These are phyloP conservation scores for Pseudogymnoascus sp. DNA, from an alignment of 2,329 filamentous ascomycete species.

Conservation along the genomic window DNA sequence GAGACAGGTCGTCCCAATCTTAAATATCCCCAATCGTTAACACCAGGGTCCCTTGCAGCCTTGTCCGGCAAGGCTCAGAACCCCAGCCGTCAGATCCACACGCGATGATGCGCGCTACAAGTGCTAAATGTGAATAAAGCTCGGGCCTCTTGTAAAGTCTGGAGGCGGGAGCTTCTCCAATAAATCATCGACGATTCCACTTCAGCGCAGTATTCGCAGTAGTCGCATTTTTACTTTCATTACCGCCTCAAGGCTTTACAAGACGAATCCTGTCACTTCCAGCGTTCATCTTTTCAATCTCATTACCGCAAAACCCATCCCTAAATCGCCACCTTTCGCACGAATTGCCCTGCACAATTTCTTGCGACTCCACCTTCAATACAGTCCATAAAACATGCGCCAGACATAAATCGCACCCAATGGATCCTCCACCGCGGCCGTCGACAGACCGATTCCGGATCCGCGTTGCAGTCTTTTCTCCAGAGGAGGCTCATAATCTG, in stretches of 20 bases:
- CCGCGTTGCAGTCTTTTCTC: slow-evolving; percentile 8
- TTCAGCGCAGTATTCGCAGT: neutral
- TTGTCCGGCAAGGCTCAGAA: neutral
- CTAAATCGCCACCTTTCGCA: neutral
- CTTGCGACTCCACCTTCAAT: neutral
- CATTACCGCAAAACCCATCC: neutral
- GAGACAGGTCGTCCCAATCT: neutral
- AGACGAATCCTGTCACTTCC: neutral
- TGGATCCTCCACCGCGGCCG: slow-evolving; percentile 10
- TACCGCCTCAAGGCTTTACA: neutral
- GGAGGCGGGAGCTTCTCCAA: slow-evolving; percentile 5
- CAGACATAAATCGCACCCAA: slow-evolving; percentile 8
- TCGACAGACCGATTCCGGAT: slow-evolving; percentile 9
- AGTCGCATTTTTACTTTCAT: neutral
- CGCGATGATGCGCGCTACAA: neutral
- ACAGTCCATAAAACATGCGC: neutral
- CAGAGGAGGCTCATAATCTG: slow-evolving; percentile 3
- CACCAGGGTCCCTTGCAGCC: neutral
- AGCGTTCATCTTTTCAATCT: neutral
- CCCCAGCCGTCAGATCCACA: slow-evolving; percentile 1
- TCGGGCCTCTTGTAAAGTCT: slow-evolving; percentile 4
- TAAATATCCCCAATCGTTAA: neutral
- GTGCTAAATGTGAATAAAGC: neutral
- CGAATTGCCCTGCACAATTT: neutral
- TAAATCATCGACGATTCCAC: neutral